These are phyloP conservation scores for Psilocybe cyanescens DNA, from an alignment of 768 basidiomycete genomes.

Conservation along the genomic window DNA sequence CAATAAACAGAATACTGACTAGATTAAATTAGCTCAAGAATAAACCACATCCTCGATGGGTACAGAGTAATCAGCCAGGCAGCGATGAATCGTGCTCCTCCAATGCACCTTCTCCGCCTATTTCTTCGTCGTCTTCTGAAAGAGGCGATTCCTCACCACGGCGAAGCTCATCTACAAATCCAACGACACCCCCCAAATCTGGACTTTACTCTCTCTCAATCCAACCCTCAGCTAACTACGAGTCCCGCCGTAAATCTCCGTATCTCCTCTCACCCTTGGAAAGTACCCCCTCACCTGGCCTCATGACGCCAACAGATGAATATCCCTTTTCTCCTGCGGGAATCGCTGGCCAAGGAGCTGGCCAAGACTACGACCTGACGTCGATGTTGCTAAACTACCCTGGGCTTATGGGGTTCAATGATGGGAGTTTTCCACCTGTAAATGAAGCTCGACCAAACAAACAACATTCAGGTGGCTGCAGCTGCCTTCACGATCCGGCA, in stretches of 20 bases:
- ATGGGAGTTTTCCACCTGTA: constrained; percentile 22
- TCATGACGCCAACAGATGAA: constrained; percentile 52
- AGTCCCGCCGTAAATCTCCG: constrained; percentile 32
- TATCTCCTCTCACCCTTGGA: constrained; percentile 33
- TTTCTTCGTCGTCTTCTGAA: constrained; percentile 33
- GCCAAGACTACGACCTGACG: constrained; percentile 43
- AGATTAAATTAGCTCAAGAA: constrained; percentile 58
- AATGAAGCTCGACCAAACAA: constrained; percentile 33
- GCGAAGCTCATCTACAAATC: constrained; percentile 10
- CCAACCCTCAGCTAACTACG: constrained; percentile 27
- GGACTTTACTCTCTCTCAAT: constrained; percentile 8
- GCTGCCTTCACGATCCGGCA: constrained; percentile 56
- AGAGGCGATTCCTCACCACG: constrained; percentile 25
- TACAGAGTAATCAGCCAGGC: constrained; percentile 37
- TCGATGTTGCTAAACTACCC: constrained; percentile 44
- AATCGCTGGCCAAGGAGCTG: constrained; percentile 20
- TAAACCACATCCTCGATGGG: constrained; percentile 74
- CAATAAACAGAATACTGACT: constrained; percentile 33
- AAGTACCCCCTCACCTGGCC: constrained; percentile 41
- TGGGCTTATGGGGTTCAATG: constrained; percentile 28
- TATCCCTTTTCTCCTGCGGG: constrained; percentile 34
- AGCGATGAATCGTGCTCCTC: constrained; percentile 27
- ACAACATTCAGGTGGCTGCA: constrained; percentile 46
- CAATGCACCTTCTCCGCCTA: constrained; percentile 31
- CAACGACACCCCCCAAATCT: constrained; percentile 3